Evolutionary conservation across 768 basidiomycete genomes (phyloP).

Genomic region (Myochromella boudieri): DNA sequence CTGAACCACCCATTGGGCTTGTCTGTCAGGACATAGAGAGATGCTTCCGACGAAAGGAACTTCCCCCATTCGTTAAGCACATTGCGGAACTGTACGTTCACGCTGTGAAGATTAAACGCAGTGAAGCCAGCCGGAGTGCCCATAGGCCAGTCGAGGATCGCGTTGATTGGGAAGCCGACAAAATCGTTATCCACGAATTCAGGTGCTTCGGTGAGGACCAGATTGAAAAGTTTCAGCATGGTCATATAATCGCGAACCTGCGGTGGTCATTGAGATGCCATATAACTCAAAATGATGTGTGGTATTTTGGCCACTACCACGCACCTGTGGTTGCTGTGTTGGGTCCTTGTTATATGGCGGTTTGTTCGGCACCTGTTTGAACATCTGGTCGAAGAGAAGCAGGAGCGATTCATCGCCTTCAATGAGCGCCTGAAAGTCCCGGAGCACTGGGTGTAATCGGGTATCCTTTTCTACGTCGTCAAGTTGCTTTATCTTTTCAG

Average conservation of each 20-base stretch:
- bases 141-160: constrained; percentile 41
- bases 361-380: constrained; percentile 11
- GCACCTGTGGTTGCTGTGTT: constrained; percentile 7
- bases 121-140: constrained; percentile 29
- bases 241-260: constrained; percentile 41
- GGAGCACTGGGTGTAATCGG: constrained; percentile 4
- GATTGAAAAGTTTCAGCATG: constrained; percentile 40
- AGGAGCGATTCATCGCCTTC: constrained; percentile 5
- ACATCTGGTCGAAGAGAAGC: constrained; percentile 12
- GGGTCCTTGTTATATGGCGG: constrained; percentile 11
- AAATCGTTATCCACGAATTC: constrained; percentile 36
- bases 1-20: constrained; percentile 49
- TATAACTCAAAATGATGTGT: neutral
- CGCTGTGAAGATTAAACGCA: constrained; percentile 37
- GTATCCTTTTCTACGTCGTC: neutral
- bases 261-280: neutral
- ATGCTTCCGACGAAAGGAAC: constrained; percentile 45
- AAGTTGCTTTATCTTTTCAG: neutral
- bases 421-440: constrained; percentile 9
- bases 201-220: constrained; percentile 42
- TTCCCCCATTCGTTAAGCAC: constrained; percentile 50
- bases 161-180: constrained; percentile 48
- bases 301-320: neutral
- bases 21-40: constrained; percentile 38
- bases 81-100: constrained; percentile 48